Evolutionary conservation across 1,284 basidiomycete genomes (phyloP).

Genomic region (Tilletia horrida): DNA sequence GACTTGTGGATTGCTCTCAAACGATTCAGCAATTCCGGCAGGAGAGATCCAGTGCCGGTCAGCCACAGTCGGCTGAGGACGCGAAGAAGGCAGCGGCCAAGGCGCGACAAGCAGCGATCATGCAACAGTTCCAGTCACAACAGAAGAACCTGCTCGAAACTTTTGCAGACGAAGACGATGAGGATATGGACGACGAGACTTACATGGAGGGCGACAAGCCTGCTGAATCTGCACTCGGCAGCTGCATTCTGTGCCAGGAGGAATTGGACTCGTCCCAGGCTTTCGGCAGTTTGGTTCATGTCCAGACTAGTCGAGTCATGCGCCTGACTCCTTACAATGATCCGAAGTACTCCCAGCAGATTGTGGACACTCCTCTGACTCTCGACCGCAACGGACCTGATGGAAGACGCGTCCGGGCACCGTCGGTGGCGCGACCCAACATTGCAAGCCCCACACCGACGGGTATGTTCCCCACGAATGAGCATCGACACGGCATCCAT

Average conservation of each 20-base stretch:
- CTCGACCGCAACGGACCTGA: constrained; percentile 43
- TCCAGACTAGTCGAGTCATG: constrained; percentile 84
- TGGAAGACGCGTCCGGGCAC: constrained; percentile 31
- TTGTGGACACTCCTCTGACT: constrained; percentile 62
- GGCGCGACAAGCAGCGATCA: constrained; percentile 51
- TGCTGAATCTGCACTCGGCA: constrained; percentile 60
- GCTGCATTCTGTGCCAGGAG: constrained; percentile 97
- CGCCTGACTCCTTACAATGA: constrained; percentile 72
- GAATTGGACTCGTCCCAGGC: constrained; percentile 71
- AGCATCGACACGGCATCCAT: constrained; percentile 65
- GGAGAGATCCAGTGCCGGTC: constrained; percentile 1
- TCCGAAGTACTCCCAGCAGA: constrained; percentile 67
- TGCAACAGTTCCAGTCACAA: constrained; percentile 52
- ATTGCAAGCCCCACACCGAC: constrained; percentile 57
- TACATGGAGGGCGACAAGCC: constrained; percentile 27
- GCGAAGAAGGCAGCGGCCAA: constrained; percentile 44
- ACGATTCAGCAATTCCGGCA: neutral
- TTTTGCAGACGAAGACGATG: constrained; percentile 46
- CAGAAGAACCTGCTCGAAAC: constrained; percentile 48
- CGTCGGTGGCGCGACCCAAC: constrained; percentile 5
- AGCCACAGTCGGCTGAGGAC: constrained; percentile 32
- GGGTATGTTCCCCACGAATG: constrained; percentile 33
- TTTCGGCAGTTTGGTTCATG: constrained; percentile 82
- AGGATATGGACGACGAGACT: constrained; percentile 36
- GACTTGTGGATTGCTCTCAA: neutral